Evolutionary conservation across 2,329 filamentous ascomycete genomes (phyloP).

Genomic region (Cladophialophora chaetospira): DNA sequence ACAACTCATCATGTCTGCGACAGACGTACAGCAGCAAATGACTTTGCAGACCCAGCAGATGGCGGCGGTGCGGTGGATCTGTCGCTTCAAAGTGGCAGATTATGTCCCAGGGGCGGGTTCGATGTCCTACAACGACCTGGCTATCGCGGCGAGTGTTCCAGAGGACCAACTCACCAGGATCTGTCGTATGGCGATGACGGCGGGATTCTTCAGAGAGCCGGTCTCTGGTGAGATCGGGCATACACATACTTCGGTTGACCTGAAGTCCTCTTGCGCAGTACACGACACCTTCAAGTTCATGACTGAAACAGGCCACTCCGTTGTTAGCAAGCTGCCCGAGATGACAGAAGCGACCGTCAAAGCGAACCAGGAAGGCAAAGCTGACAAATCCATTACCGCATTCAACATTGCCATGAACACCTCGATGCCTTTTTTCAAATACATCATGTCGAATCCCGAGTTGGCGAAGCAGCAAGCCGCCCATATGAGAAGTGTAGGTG

Average conservation of each 20-base stretch:
- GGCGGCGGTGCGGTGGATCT: conserved; percentile 4
- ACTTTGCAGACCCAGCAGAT: conserved; percentile 5
- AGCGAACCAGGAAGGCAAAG: neutral
- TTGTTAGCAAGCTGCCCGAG: conserved; percentile 5
- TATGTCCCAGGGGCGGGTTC: neutral
- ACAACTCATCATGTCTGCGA: conserved; percentile 7
- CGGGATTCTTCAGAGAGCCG: neutral
- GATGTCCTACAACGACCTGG: neutral
- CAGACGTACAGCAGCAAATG: conserved; percentile 9
- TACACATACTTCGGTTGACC: neutral
- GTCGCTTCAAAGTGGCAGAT: neutral
- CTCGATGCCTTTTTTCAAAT: conserved; percentile 3
- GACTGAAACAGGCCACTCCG: neutral
- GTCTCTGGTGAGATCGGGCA: neutral
- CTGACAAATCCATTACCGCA: neutral
- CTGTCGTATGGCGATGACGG: conserved; percentile 7
- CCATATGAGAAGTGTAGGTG: conserved; percentile 5
- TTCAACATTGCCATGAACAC: conserved; percentile 6
- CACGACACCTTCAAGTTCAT: conserved; percentile 5
- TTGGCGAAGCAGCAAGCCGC: conserved; percentile 7
- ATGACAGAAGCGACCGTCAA: conserved; percentile 4
- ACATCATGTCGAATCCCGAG: conserved; percentile 6
- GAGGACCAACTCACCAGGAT: neutral
- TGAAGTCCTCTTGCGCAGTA: neutral
- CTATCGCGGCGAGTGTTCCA: neutral